These are phyloP conservation scores for Teratosphaeria destructans DNA, from an alignment of 2,329 filamentous ascomycete genomes.

Conservation along the genomic window DNA sequence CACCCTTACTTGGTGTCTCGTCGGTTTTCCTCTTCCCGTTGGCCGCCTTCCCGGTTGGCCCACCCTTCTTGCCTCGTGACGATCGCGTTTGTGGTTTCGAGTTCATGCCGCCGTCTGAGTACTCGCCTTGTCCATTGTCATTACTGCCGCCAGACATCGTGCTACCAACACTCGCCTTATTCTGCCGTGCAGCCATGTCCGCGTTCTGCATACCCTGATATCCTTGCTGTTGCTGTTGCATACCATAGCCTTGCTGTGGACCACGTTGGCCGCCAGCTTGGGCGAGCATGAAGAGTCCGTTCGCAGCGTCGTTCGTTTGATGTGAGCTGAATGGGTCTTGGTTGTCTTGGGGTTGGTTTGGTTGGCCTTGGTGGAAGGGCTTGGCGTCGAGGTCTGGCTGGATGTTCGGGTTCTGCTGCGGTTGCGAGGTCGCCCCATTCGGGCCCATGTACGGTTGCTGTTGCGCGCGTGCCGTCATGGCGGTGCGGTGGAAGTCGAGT, in stretches of 20 bases:
- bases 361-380: conserved; percentile 47
- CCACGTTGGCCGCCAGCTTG: conserved; percentile 53
- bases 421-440: conserved; percentile 32
- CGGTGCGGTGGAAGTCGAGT: conserved; percentile 88
- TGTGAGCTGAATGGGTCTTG: conserved; percentile 70
- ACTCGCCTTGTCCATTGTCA: conserved; percentile 46
- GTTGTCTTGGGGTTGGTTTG: conserved; percentile 27
- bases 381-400: conserved; percentile 28
- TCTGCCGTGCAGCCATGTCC: conserved; percentile 26
- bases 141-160: conserved; percentile 42
- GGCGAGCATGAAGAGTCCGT: conserved; percentile 84
- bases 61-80: conserved; percentile 54
- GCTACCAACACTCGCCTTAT: conserved; percentile 46
- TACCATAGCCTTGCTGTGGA: conserved; percentile 41
- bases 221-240: conserved; percentile 35
- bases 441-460: conserved; percentile 27
- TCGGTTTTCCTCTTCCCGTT: conserved; percentile 71
- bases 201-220: conserved; percentile 27
- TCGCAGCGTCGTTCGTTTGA: conserved; percentile 86
- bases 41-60: conserved; percentile 38
- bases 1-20: conserved; percentile 56
- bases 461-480: conserved; percentile 65
- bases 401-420: conserved; percentile 31
- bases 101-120: conserved; percentile 57
- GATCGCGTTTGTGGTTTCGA: conserved; percentile 54